These are phyloP conservation scores for Saccharomycopsis selenospora DNA, from an alignment of 805 yeast genomes.

Conservation along the genomic window DNA sequence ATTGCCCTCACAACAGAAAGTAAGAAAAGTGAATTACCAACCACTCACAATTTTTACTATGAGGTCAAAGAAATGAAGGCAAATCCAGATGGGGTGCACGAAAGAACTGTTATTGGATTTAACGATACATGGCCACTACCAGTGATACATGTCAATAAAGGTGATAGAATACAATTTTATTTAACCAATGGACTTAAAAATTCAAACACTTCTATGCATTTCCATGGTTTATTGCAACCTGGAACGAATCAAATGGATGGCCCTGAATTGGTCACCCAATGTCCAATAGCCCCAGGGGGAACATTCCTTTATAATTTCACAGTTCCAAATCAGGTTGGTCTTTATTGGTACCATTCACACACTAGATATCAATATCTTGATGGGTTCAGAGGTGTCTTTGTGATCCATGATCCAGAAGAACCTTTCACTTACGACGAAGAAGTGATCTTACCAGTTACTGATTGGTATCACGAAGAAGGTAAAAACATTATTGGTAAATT, in stretches of 20 bases:
- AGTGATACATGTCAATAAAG: conserved; percentile 52
- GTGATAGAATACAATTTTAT: conserved; percentile 53
- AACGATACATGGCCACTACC: conserved; percentile 73
- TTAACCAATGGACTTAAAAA: conserved; percentile 55
- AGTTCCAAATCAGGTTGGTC: conserved; percentile 59
- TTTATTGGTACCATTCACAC: conserved; percentile 84
- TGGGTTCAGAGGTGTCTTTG: conserved; percentile 63
- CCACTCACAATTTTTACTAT: conserved; percentile 50
- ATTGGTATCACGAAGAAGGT: conserved; percentile 55
- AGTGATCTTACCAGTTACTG: conserved; percentile 47
- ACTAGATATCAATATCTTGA: conserved; percentile 72
- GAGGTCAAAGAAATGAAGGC: conserved; percentile 53
- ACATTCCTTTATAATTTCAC: conserved; percentile 65
- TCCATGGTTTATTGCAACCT: conserved; percentile 71
- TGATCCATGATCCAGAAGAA: conserved; percentile 48
- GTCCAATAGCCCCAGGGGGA: conserved; percentile 67
- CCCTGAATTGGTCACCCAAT: conserved; percentile 71
- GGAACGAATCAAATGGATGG: conserved; percentile 68
- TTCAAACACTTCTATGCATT: conserved; percentile 56
- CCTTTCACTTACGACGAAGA: conserved; percentile 64
- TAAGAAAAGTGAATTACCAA: too few relatives aligned
- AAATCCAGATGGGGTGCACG: conserved; percentile 58
- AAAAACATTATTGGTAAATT: conserved; percentile 41
- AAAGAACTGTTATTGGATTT: conserved; percentile 55
- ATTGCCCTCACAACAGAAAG: neutral